phyloP scores from a whole-genome alignment of 1,284 basidiomycete genomes.

The Naganishia liquefaciens region DNA sequence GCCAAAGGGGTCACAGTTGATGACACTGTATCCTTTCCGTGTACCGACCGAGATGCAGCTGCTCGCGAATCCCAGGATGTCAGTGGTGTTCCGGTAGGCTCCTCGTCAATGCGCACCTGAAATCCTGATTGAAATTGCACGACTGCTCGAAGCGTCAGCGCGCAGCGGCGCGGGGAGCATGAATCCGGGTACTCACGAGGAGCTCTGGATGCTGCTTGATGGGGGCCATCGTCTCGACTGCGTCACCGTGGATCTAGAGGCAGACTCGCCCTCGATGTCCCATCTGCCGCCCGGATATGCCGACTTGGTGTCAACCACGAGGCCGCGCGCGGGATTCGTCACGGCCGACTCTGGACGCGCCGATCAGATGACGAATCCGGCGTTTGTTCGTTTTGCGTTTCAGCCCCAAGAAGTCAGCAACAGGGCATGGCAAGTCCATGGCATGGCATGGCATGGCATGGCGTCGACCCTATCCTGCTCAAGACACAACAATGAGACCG shows the following conservation, averaged over 20 bases:
- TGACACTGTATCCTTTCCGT: constrained; percentile 92
- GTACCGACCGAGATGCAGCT: constrained; percentile 89
- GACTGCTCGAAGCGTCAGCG: constrained; percentile 37
- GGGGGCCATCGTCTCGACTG: not conserved
- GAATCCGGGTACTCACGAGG: not conserved
- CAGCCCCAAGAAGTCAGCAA: too few relatives aligned
- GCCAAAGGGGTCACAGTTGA: constrained; percentile 97
- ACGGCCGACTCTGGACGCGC: constrained; percentile 1
- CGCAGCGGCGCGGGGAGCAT: too few relatives aligned
- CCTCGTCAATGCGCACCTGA: constrained; percentile 29
- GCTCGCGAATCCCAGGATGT: not conserved
- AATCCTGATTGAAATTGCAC: constrained; percentile 56
- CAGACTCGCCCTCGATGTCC: too few relatives aligned
- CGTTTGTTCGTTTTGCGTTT: too few relatives aligned
- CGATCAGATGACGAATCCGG: constrained; percentile 15
- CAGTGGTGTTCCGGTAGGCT: not conserved
- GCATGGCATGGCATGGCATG: too few relatives aligned
- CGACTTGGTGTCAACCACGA: not conserved
- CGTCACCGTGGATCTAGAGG: too few relatives aligned
- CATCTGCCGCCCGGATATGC: not conserved
- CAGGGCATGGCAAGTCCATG: too few relatives aligned
- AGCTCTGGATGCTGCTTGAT: constrained; percentile 27
- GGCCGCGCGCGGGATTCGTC: not conserved
- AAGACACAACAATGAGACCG: too few relatives aligned
- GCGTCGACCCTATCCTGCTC: not conserved